Percentiles rank a stretch among this genome's conserved stretches.
Conservation (phyloP, 257 asterid species). For the Ocimum tenuiflorum region DNA sequence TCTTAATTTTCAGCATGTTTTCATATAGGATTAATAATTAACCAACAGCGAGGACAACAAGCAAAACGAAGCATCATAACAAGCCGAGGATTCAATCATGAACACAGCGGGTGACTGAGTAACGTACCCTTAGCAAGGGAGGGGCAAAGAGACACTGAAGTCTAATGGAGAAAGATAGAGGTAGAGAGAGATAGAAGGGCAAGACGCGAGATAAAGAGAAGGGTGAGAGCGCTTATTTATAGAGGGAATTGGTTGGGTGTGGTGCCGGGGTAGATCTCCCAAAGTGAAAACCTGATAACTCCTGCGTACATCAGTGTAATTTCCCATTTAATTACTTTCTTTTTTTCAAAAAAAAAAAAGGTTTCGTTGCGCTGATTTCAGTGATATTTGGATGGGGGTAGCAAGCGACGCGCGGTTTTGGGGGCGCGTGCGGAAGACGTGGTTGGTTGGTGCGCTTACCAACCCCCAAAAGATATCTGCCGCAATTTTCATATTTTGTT, state of each 20-base stretch:
- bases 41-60: not conserved
- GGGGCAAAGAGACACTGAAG: constrained; percentile 15
- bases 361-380: not conserved
- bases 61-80: not conserved
- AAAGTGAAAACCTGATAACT: constrained; percentile 5
- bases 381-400: not conserved
- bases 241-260: constrained; percentile 19
- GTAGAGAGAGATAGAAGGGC: constrained; percentile 19
- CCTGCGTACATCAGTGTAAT: not conserved
- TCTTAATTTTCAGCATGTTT: not conserved
- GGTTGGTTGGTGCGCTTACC: constrained; percentile 21
- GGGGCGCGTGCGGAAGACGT: too few species aligned
- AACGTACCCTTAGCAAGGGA: constrained; percentile 37
- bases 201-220: constrained; percentile 33
- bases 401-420: too few species aligned
- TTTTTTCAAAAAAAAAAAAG: too few species aligned
- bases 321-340: not conserved
- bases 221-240: constrained; percentile 28
- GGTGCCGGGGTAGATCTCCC: constrained; percentile 34
- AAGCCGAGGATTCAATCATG: not conserved
- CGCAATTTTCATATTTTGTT: not conserved
- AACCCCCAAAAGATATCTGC: not conserved
- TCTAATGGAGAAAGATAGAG: not conserved
- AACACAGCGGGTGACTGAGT: constrained; percentile 7
- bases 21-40: not conserved